phyloP scores from a whole-genome alignment of 2,329 filamentous ascomycete genomes.

The Pochonia chlamydosporia region DNA sequence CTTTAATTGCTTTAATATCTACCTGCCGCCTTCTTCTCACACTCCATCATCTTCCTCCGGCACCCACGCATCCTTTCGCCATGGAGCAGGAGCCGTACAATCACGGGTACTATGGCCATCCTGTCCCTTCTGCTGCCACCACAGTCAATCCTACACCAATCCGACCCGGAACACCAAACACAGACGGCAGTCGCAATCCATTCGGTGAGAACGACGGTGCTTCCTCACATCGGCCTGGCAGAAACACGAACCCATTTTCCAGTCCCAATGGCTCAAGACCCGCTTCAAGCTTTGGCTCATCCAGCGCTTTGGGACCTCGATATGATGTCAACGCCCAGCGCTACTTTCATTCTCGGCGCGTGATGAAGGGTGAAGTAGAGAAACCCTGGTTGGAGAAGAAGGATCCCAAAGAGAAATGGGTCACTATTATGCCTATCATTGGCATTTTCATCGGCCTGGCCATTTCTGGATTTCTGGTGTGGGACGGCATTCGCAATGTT shows the following conservation, averaged over 20 bases:
- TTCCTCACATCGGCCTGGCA: slow-evolving; percentile 24
- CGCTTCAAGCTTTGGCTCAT: slow-evolving; percentile 40
- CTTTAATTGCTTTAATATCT: neutral
- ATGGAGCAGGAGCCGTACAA: slow-evolving; percentile 22
- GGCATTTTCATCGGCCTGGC: slow-evolving; percentile 64
- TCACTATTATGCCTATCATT: slow-evolving; percentile 70
- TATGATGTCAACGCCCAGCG: slow-evolving; percentile 36
- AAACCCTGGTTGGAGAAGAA: slow-evolving; percentile 71
- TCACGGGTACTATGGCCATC: slow-evolving; percentile 20
- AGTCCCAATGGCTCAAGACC: slow-evolving; percentile 41
- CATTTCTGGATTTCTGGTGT: slow-evolving; percentile 66
- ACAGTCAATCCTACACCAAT: slow-evolving; percentile 33
- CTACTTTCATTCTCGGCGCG: slow-evolving; percentile 69
- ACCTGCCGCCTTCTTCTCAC: neutral
- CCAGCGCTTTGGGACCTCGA: slow-evolving; percentile 30
- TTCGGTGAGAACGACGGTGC: slow-evolving; percentile 35
- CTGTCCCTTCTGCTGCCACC: slow-evolving; percentile 28
- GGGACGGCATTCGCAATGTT: slow-evolving; percentile 67
- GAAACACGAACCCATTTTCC: slow-evolving; percentile 37
- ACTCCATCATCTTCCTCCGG: neutral
- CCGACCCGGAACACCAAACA: slow-evolving; percentile 37
- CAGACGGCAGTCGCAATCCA: slow-evolving; percentile 31
- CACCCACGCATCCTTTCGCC: neutral
- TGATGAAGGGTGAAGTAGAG: slow-evolving; percentile 67
- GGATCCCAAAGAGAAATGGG: slow-evolving; percentile 79